Base-by-base conservation (phyloP, 164 flowering plant genomes). In the Houttuynia cordata region DNA sequence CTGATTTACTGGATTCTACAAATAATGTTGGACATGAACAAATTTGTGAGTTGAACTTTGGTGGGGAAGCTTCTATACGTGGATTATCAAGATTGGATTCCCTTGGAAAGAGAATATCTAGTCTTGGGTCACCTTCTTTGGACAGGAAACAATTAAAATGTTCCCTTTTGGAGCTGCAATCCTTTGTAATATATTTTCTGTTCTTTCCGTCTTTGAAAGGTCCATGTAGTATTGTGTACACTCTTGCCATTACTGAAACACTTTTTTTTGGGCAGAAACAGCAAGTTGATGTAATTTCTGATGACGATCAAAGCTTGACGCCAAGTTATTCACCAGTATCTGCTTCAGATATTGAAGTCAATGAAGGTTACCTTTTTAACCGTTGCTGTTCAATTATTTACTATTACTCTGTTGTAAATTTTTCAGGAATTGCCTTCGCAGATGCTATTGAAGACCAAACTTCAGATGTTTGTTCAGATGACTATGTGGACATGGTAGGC, bases 331-430 rank as follows among this genome's bases (percentile, higher is more conserved):
- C 68, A n/a, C 68, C 74, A 23, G 70, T 66, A 55, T 66, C 72
- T 61, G 59, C 69, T 65, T 73, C 74, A 58, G 78, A 72, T 62
- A 30, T 60, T 49, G 68, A 56, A 40, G 82, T 73, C 53, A 64
- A 77, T 68, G 70, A 57, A 64, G 81, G 82, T 78, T 70, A 51
- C 42, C 39, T 20, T 39, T 59, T 6, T 24, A 8, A 1, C 12
- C 23, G 17, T 1, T 56, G 7, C 8, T 56, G 2, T 24, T 1
- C n/a, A 45, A 19, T 63, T 63, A 17, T 7, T 22, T 42, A 37
- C 9, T 51, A 13, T 8, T 13, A 19, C 39, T 42, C 4, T 24
- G 0, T 21, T 56, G 7, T 12, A 40, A 8, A 1, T 47, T 50
- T n/a, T 7, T 4, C 14, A n/a, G 21, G n/a, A 10, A 59, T 42